These are phyloP conservation scores for Sodiomyces alkalinus DNA, from an alignment of 2,329 filamentous ascomycete genomes.

Conservation along the genomic window DNA sequence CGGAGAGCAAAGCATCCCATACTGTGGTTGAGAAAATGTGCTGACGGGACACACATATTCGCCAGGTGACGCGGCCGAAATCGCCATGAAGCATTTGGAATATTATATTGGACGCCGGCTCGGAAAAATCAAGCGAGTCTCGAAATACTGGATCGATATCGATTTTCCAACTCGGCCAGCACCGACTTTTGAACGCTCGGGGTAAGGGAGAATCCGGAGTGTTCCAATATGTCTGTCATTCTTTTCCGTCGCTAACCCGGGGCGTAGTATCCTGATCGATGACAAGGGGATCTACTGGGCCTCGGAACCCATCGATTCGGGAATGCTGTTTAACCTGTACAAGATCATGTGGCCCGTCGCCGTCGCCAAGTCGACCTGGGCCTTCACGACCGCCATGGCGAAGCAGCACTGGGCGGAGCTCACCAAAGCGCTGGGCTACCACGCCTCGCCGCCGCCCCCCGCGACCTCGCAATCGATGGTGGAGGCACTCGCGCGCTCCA, in stretches of 20 bases:
- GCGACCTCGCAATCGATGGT: background rate
- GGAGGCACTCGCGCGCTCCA: background rate
- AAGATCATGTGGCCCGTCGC: slow-evolving; percentile 39
- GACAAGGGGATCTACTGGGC: slow-evolving; percentile 32
- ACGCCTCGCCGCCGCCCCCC: slow-evolving; percentile 6
- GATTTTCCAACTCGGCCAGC: slow-evolving; percentile 44
- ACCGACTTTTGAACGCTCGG: slow-evolving; percentile 41
- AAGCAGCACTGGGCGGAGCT: slow-evolving; percentile 28
- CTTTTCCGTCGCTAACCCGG: background rate
- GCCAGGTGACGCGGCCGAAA: too few relatives aligned
- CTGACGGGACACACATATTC: too few relatives aligned
- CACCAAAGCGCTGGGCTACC: slow-evolving; percentile 29
- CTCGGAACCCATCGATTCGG: slow-evolving; percentile 31
- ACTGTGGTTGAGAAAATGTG: too few relatives aligned
- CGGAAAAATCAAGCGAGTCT: slow-evolving; percentile 32
- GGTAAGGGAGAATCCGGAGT: too few relatives aligned
- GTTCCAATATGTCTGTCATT: slow-evolving; percentile 11
- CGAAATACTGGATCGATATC: slow-evolving; percentile 43
- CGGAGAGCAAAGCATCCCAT: too few relatives aligned
- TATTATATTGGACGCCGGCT: slow-evolving; percentile 25
- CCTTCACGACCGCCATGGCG: slow-evolving; percentile 31
- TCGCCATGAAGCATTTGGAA: too few relatives aligned
- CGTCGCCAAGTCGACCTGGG: slow-evolving; percentile 33
- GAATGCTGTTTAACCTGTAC: slow-evolving; percentile 26
- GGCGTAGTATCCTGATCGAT: slow-evolving; percentile 30